Conservation (phyloP, 352 stramenopile species). For the Phytophthora lateralis region DNA sequence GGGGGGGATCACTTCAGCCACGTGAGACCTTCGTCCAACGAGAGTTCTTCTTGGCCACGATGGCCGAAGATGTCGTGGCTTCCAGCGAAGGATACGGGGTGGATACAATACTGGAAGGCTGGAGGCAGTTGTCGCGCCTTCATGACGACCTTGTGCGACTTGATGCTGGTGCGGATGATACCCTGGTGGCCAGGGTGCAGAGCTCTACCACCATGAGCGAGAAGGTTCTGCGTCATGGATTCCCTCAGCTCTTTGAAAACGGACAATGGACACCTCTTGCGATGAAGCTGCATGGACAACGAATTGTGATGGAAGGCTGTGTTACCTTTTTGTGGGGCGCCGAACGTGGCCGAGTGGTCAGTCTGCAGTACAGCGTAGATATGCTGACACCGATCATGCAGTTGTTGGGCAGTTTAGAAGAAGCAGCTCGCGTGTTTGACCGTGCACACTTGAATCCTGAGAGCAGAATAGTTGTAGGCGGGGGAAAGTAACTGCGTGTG, state of each 20-base stretch:
- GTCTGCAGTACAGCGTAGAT: slow-evolving; percentile 5
- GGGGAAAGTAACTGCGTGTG: too few relatives aligned
- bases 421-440: slow-evolving; percentile 3
- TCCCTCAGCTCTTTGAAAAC: slow-evolving; percentile 2
- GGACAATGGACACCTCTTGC: slow-evolving; percentile 1
- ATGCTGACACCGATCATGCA: slow-evolving; percentile 5
- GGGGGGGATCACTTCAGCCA: neutral
- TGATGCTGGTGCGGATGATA: slow-evolving; percentile 1
- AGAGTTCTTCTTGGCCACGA: slow-evolving; percentile 19
- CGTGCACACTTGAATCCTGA: neutral
- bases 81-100: slow-evolving; percentile 8
- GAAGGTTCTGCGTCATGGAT: slow-evolving; percentile 1
- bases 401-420: slow-evolving; percentile 3
- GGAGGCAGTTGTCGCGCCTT: slow-evolving; percentile 8
- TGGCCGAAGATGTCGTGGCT: slow-evolving; percentile 8
- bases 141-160: slow-evolving; percentile 15
- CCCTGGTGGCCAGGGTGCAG: slow-evolving; percentile 3
- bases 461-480: neutral
- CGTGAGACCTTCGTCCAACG: slow-evolving; percentile 8
- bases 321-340: slow-evolving; percentile 3
- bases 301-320: slow-evolving; percentile 1
- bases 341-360: neutral
- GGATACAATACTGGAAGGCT: slow-evolving; percentile 8
- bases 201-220: slow-evolving; percentile 16
- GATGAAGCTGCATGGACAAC: neutral